Evolutionary conservation across 2,329 filamentous ascomycete species (phyloP), one percentile per base, ranked within the genome.

Genomic region (Pseudogymnoascus sp.): DNA sequence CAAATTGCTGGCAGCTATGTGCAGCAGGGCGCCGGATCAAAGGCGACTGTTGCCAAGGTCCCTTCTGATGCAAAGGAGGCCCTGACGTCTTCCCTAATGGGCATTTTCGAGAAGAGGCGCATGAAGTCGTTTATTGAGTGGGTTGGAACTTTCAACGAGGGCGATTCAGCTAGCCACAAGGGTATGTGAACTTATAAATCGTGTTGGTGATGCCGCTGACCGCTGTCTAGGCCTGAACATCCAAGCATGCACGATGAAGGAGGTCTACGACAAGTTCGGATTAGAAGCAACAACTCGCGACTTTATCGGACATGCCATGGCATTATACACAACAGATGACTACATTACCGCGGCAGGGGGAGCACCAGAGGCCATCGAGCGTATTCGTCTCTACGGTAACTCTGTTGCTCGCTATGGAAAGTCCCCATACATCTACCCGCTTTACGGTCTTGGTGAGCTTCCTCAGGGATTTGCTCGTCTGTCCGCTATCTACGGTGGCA

Each of bases 271-370:
- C 80, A 97, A 97, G 77, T 99, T 96, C 71, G 90, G 92, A 64
- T 88, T 99, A 66, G 95, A 99, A 80, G 74, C 88, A 21, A 83
- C 86, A 64, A 99, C 95, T 69, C 88, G 90, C 71, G 95, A 99
- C 78, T 99, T 99, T 75, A 90, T 97, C 72, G 95, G 95, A 68
- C 95, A 99, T 78, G 91, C 93, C 72, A 99, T 99, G 95, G 95
- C 95, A 65, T 86, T 99, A 60, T 97, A 93, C 80, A 86, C 89
- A 63, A 92, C 90, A 64, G 93, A 97, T 75, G 86, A 88, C 65
- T 97, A 99, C 79, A 87, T 96, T 73, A 86, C 82, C 68, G 77
- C 82, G 67, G 79, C 82, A 60, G 93, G 93, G 68, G 80, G 81
- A 73, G 91, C 93, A 50, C 86, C 89, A 70, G 92, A 96, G 75